These are phyloP conservation scores for Trypanosoma scelopori DNA, from an alignment of 208 protist genomes.

Conservation along the genomic window DNA sequence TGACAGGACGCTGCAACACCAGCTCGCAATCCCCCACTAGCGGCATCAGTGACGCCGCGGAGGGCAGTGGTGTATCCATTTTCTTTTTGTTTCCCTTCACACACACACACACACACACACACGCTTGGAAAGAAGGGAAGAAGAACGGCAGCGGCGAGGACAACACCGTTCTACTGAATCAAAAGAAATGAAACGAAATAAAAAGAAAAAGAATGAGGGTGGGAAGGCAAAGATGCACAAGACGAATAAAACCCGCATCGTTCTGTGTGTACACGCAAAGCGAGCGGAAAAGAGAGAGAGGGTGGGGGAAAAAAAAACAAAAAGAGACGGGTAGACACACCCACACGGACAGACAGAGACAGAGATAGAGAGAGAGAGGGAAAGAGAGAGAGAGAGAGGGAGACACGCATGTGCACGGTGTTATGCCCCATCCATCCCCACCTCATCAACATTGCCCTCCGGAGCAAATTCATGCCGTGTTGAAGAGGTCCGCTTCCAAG, in stretches of 20 bases:
- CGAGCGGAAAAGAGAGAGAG: no score
- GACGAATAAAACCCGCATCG: background rate
- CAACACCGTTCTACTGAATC: background rate
- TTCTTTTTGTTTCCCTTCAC: conserved; percentile 2
- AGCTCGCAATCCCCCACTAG: conserved; percentile 73
- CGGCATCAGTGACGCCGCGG: conserved; percentile 8
- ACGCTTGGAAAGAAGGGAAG: background rate
- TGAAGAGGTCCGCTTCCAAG: background rate
- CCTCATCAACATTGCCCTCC: no score
- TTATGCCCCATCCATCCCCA: no score
- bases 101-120: no score
- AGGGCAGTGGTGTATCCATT: conserved; percentile 13
- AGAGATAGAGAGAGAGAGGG: background rate
- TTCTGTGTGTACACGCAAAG: background rate
- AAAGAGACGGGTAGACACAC: no score
- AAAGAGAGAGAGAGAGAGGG: background rate
- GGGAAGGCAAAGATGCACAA: no score
- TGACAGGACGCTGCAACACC: conserved; percentile 47
- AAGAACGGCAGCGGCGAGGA: background rate
- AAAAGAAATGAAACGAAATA: no score
- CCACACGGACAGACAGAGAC: no score
- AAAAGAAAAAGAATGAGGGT: no score
- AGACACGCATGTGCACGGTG: conserved; percentile 1
- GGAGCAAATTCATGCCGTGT: no score
- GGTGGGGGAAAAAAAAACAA: no score